Evolutionary conservation across 371 early-diverging fungal genomes (phyloP).

Genomic region (Mortierella sp.): DNA sequence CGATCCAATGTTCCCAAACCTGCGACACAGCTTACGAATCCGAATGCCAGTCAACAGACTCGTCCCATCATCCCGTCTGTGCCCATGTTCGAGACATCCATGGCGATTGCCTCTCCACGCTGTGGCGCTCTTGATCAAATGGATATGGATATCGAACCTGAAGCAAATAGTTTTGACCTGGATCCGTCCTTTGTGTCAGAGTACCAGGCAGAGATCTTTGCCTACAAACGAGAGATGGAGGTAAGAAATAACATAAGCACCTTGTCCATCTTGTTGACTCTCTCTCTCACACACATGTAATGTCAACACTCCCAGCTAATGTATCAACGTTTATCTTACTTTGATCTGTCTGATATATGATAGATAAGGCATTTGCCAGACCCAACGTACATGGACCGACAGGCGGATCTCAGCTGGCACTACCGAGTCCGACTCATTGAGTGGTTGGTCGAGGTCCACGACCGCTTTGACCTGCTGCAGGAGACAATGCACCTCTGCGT

Average conservation of each 20-base stretch:
- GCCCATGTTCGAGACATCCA: conserved; percentile 17
- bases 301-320: too few relatives aligned
- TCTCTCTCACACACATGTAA: not conserved
- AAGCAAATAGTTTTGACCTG: conserved; percentile 8
- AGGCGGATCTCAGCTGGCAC: conserved; percentile 83
- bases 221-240: conserved; percentile 79
- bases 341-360: conserved; percentile 3
- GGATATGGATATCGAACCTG: conserved; percentile 17
- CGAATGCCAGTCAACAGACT: not conserved
- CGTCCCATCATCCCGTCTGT: conserved; percentile 28
- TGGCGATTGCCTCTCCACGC: conserved; percentile 1
- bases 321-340: too few relatives aligned
- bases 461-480: conserved; percentile 83
- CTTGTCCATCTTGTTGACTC: conserved; percentile 14
- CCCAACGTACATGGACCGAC: conserved; percentile 82
- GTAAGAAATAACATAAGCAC: conserved; percentile 31
- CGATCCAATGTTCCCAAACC: not conserved
- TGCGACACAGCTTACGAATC: too few relatives aligned
- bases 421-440: conserved; percentile 87
- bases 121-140: not conserved
- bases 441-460: conserved; percentile 82
- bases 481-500: conserved; percentile 92
- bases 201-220: conserved; percentile 82
- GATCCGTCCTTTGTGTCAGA: conserved; percentile 68
- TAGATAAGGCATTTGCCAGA: conserved; percentile 72